Base-by-base conservation (phyloP, 2,329 filamentous ascomycete species). In the Pyrenophora teres region DNA sequence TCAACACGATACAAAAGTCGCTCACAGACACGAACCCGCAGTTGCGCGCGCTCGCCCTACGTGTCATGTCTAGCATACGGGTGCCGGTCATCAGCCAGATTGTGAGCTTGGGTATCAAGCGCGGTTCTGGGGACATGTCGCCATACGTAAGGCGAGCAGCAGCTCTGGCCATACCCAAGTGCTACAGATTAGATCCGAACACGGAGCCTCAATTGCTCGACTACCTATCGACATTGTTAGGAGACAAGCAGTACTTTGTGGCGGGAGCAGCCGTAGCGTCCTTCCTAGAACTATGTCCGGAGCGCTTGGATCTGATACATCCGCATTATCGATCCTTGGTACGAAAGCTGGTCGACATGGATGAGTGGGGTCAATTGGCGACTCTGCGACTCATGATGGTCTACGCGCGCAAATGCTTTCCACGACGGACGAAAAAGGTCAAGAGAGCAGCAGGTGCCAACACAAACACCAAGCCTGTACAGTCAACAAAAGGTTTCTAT, bases 1-100 rank as follows among this genome's bases (percentile, higher is more conserved):
- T 99, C 82, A 99, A 99, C 76, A 96, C 94, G 6, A 97, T 99
- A 64, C 94, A 99, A 71, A 97, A 97, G 76, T 96, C 93, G 8
- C 84, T 99, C 52, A 96, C 92, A 19, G 94, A 99, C 75, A 81
- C 87, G 51, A 97, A 92, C 72, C 90, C 94, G 1, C 89, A 96
- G 69, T 86, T 97, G 16, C 87, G 94, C 61, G 91, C 93, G 18
- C 87, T 99, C 67, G 94, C 94, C 0, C 81, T 99, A 56, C 90
- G 92, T 58, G 96, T 94, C 60, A 99, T 99, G 93, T 95, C 92
- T 0, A 92, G 91, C 10, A 97, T 99, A 58, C 84, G 89, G n/a
- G 93, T 99, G 1, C 93, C 94, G 0, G 92, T 97, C 44, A 99
- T 99, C 74, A 96, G 90, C 66, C 94, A 97, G 77, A 97, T 99